Evolutionary conservation across 768 basidiomycete species (phyloP).

Genomic region (Clavulina sp.): DNA sequence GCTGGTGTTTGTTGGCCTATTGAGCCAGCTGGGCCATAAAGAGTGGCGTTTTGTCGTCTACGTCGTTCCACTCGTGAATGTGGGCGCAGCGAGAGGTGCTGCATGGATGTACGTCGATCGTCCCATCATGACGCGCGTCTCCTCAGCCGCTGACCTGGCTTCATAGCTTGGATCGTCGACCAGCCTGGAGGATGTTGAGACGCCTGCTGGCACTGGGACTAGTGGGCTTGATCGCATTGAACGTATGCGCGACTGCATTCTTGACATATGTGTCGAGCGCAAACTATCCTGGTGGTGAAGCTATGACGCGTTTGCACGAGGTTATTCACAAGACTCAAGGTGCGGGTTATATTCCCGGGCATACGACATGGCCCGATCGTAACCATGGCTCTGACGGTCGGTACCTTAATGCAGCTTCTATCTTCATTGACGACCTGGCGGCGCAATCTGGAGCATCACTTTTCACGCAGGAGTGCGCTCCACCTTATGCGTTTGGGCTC

Average conservation of each 20-base stretch:
- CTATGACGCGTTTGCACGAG: slow-evolving; percentile 44
- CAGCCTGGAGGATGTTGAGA: slow-evolving; percentile 22
- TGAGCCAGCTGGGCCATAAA: slow-evolving; percentile 78
- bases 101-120: slow-evolving; percentile 41
- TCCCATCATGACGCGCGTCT: no score
- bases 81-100: slow-evolving; percentile 54
- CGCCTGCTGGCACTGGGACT: slow-evolving; percentile 30
- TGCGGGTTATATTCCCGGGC: not conserved
- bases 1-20: slow-evolving; percentile 34
- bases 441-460: slow-evolving; percentile 83
- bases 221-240: slow-evolving; percentile 32
- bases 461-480: slow-evolving; percentile 54
- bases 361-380: no score
- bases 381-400: no score
- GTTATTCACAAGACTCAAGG: not conserved
- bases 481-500: no score
- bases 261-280: slow-evolving; percentile 38
- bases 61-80: slow-evolving; percentile 61
- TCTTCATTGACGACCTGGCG: slow-evolving; percentile 72
- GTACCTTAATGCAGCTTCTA: slow-evolving; percentile 27
- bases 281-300: slow-evolving; percentile 85
- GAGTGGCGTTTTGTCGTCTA: slow-evolving; percentile 97
- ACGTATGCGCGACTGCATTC: slow-evolving; percentile 35
- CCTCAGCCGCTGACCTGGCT: not conserved
- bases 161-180: not conserved